Evolutionary conservation across 257 asterid species (phyloP).

Genomic region (Solanum ossicruentum): DNA sequence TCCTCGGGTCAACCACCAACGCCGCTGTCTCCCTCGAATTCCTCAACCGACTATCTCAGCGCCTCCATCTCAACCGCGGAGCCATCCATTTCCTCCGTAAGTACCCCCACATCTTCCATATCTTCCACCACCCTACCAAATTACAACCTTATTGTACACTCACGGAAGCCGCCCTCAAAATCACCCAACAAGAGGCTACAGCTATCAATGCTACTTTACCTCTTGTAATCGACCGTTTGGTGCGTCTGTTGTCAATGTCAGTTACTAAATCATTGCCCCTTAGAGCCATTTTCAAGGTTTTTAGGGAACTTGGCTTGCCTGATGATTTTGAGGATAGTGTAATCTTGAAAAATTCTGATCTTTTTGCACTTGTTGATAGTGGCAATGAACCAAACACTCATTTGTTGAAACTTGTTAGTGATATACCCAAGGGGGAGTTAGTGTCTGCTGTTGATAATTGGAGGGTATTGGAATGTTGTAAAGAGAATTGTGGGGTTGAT

Average conservation of each 20-base stretch:
- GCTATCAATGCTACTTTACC: slow-evolving; percentile 33
- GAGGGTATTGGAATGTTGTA: slow-evolving; percentile 68
- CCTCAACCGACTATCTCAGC: slow-evolving; percentile 77
- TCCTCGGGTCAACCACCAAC: slow-evolving; percentile 30
- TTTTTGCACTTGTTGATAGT: slow-evolving; percentile 39
- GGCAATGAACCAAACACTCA: slow-evolving; percentile 71
- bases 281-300: slow-evolving; percentile 68
- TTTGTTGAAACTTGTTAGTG: slow-evolving; percentile 30
- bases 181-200: slow-evolving; percentile 37
- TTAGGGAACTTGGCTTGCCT: slow-evolving; percentile 82
- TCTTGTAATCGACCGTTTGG: slow-evolving; percentile 38
- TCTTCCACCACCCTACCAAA: slow-evolving; percentile 45
- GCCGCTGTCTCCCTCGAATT: slow-evolving; percentile 51
- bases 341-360: slow-evolving; percentile 33
- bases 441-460: slow-evolving; percentile 62
- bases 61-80: slow-evolving; percentile 76
- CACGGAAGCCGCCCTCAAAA: slow-evolving; percentile 35
- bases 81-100: slow-evolving; percentile 66
- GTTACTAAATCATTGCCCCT: slow-evolving; percentile 52
- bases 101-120: slow-evolving; percentile 72
- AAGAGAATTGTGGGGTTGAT: slow-evolving; percentile 43
- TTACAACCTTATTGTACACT: slow-evolving; percentile 53
- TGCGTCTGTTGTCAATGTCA: slow-evolving; percentile 65
- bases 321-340: slow-evolving; percentile 79
- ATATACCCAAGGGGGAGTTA: slow-evolving; percentile 25